Base-by-base conservation (phyloP, 805 yeast genomes). In the Tetrapisispora taiwanensis region DNA sequence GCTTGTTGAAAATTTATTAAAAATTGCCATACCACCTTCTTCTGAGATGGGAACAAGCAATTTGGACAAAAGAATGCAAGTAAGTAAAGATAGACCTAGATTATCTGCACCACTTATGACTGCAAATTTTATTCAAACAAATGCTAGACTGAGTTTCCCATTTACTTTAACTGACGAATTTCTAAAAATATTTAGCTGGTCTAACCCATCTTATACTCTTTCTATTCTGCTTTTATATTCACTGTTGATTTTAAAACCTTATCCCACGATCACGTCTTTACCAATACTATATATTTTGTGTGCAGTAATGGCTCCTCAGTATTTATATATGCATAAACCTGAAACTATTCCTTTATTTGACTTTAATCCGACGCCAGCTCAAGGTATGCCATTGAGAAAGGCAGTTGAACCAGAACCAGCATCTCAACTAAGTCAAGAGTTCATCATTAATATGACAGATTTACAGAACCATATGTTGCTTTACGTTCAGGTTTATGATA, bases 381-480 rank as follows among this genome's bases (percentile, higher is more conserved):
- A 70, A 26, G 79, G 77, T 0, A 77, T 78, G 4, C 72, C 77
- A 1, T 52, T 82, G 33, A 53, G 66, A 36, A 66, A 68, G 12
- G 70, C 75, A 22, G 72, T 66, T 30, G 55, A 72, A 3, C 84
- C 87, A 3, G 76, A 75, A 48, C 92, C 94, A 0, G 84, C 80
- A 7, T 83, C 89, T 4, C 87, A 86, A 59, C 69, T 84, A 41
- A 79, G 89, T 28, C 70, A 84, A 44, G 95, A 87, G 58, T 87
- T 86, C 56, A 62, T 81, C 18, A 58, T 86, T 45, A 87, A 87
- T 58, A 67, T 84, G 53, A 84, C 94, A 1, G 95, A 87, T 65
- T 67, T 86, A 46, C 95, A 87, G 56, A 87, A 87, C 58, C 81
- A 79, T 55, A 80, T 84, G 85, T 56, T 79, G 27, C 55, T 79